A percentile compares a stretch with the other conserved stretches of the same genome.
Conservation (phyloP, 441 rosid genomes). For the Viola pubescens region DNA sequence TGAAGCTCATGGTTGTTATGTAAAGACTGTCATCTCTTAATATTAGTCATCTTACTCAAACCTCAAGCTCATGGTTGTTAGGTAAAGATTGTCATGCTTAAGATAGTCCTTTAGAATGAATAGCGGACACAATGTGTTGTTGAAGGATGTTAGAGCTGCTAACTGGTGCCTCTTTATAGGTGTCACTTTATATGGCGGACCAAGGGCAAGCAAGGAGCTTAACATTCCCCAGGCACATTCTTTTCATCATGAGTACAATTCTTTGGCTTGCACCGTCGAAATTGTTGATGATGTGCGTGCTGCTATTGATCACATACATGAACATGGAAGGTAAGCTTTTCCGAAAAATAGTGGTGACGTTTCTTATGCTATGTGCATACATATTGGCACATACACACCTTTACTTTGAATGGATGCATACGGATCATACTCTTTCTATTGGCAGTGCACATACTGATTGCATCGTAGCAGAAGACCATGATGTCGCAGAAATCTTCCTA, state of each 20-base stretch:
- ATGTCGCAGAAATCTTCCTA: constrained; percentile 66
- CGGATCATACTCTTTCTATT: constrained; percentile 11
- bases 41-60: neutral
- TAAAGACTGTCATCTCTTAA: no score
- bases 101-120: neutral
- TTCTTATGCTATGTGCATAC: neutral
- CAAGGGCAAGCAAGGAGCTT: constrained; percentile 56
- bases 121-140: neutral
- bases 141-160: no score
- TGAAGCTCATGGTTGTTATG: neutral
- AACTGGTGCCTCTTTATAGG: constrained; percentile 38
- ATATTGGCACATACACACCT: neutral
- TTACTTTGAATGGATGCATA: neutral
- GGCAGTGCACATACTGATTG: constrained; percentile 95
- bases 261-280: constrained; percentile 84
- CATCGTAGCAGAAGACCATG: constrained; percentile 64
- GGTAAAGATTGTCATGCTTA: neutral
- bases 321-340: constrained; percentile 69
- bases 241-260: constrained; percentile 82
- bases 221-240: constrained; percentile 56
- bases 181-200: constrained; percentile 76
- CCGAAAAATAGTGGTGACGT: constrained; percentile 6
- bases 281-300: constrained; percentile 73
- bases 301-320: constrained; percentile 83
- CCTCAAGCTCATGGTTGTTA: neutral